A percentile compares a stretch with the other conserved stretches of the same genome.
Evolutionary conservation across 1,284 basidiomycete genomes (phyloP).

Genomic region (Apiotrichum veenhuisii): DNA sequence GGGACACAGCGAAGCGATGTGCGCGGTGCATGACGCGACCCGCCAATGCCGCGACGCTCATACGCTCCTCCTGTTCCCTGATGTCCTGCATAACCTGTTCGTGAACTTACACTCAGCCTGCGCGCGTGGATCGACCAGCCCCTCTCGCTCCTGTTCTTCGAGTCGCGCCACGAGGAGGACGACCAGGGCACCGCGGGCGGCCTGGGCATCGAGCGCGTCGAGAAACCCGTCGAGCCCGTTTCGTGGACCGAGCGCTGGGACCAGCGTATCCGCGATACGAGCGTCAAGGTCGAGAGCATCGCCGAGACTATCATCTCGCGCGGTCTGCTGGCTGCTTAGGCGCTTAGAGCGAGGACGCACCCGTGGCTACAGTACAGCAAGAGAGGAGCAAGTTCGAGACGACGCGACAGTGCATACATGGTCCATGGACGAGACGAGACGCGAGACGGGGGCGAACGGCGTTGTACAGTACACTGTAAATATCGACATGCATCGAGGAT

Average conservation of each 20-base stretch:
- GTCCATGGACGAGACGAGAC: neutral
- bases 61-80: neutral
- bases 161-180: slow-evolving; percentile 70
- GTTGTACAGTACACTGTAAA: neutral
- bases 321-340: neutral
- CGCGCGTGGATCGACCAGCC: slow-evolving; percentile 92
- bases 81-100: neutral
- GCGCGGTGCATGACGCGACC: neutral
- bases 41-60: neutral
- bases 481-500: neutral
- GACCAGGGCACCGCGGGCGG: slow-evolving; percentile 89
- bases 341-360: neutral
- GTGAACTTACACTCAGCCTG: slow-evolving; percentile 50
- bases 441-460: neutral
- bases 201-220: slow-evolving; percentile 66
- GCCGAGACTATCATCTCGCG: neutral
- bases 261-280: slow-evolving; percentile 76
- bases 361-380: neutral
- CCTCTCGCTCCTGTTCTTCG: slow-evolving; percentile 85
- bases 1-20: neutral
- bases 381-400: neutral
- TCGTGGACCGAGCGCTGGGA: slow-evolving; percentile 89
- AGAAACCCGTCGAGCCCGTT: slow-evolving; percentile 74
- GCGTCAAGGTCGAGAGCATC: slow-evolving; percentile 61
- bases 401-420: neutral